Evolutionary conservation across 371 early-diverging fungal species (phyloP).

Genomic region (Rhizopus sp.): DNA sequence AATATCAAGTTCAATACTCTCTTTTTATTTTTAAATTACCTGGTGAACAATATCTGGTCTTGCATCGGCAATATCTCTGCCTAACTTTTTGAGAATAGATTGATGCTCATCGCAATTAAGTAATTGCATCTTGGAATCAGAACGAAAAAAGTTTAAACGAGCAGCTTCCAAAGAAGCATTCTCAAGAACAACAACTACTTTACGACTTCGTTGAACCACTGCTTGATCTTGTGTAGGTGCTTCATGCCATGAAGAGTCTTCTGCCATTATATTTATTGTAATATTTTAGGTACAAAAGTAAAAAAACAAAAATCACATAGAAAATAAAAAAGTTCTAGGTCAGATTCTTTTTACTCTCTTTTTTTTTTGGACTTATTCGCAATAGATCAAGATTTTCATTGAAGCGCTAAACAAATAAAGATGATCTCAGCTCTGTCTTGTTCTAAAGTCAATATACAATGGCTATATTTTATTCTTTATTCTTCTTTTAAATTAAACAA

Average conservation of each 20-base stretch:
- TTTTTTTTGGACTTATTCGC: too few species aligned
- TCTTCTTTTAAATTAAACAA: slow-evolving; percentile 2
- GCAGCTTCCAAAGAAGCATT: slow-evolving; percentile 91
- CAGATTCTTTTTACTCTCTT: too few species aligned
- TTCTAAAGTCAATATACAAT: too few species aligned
- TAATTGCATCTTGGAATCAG: slow-evolving; percentile 84
- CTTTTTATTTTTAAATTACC: slow-evolving; percentile 39
- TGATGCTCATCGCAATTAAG: slow-evolving; percentile 98
- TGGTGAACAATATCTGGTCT: slow-evolving; percentile 98
- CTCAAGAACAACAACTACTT: slow-evolving; percentile 91
- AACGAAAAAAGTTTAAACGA: slow-evolving; percentile 77
- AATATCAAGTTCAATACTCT: neutral
- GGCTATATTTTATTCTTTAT: neutral
- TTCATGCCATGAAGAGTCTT: slow-evolving; percentile 32
- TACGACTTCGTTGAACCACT: slow-evolving; percentile 25
- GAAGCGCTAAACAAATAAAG: too few species aligned
- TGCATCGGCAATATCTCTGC: slow-evolving; percentile 80
- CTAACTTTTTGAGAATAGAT: slow-evolving; percentile 80
- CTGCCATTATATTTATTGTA: slow-evolving; percentile 15
- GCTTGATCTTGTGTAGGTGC: slow-evolving; percentile 29
- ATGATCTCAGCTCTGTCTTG: too few species aligned
- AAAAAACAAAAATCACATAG: too few species aligned
- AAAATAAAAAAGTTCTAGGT: too few species aligned
- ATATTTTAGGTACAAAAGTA: too few species aligned
- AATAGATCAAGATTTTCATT: too few species aligned